Evolutionary conservation across 345 rosid species (phyloP).

Genomic region (Leavenworthia alabamica): DNA sequence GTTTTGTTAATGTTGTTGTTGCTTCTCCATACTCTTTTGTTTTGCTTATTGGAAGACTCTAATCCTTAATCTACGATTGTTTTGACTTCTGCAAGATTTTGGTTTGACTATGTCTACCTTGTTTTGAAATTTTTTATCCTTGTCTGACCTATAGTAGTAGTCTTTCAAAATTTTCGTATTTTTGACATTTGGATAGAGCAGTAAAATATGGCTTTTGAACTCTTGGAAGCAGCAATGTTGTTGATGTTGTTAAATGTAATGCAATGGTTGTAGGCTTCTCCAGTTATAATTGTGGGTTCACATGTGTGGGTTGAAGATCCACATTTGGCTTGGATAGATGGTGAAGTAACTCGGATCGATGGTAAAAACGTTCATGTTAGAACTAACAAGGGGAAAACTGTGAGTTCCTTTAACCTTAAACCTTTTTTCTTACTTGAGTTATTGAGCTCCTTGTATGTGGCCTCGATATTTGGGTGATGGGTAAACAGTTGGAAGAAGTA

Average conservation of each 20-base stretch:
- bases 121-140: neutral
- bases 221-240: neutral
- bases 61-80: neutral
- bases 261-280: conserved; percentile 48
- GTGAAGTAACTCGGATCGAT: conserved; percentile 50
- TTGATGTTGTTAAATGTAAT: conserved; percentile 10
- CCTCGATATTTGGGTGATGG: neutral
- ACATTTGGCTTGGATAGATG: conserved; percentile 65
- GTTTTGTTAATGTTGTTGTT: neutral
- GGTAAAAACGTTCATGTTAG: conserved; percentile 46
- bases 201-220: neutral
- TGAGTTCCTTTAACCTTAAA: conserved; percentile 23
- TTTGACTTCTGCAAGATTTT: neutral
- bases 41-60: neutral
- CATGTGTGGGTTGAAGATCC: conserved; percentile 89
- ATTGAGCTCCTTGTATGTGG: neutral
- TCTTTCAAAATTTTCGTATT: neutral
- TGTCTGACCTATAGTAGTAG: neutral
- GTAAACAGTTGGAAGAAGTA: neutral
- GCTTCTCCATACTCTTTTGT: neutral
- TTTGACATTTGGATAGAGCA: neutral
- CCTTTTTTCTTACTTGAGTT: conserved; percentile 1
- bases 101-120: conserved; percentile 18
- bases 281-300: conserved; percentile 63
- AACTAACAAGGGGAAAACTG: conserved; percentile 49